Conservation (phyloP, 1,284 basidiomycete genomes). For the Golubevia sp. region DNA sequence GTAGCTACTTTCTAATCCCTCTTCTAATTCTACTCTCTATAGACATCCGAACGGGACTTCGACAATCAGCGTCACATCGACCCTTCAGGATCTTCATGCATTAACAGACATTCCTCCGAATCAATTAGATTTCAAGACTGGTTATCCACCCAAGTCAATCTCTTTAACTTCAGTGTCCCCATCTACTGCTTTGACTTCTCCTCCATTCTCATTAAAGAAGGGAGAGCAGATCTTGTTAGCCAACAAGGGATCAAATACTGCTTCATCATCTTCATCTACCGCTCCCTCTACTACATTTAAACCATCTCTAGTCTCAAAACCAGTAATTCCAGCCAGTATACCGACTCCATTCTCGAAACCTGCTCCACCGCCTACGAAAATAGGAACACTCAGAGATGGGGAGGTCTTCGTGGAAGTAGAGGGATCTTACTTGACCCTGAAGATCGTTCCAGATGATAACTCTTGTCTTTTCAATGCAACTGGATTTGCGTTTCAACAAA, state of each 20-base stretch:
- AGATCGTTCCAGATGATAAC: constrained; percentile 43
- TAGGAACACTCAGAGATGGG: neutral
- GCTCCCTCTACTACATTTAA: constrained; percentile 12
- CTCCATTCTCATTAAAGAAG: constrained; percentile 10
- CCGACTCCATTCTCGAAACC: neutral
- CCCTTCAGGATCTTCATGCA: no score
- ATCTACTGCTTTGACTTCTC: constrained; percentile 5
- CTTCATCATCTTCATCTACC: constrained; percentile 1
- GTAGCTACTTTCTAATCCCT: no score
- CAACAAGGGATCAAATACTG: constrained; percentile 1
- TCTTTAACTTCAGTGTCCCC: neutral
- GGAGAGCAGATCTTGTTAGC: constrained; percentile 30
- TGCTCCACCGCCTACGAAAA: neutral
- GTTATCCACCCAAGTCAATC: constrained; percentile 24
- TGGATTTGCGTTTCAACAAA: constrained; percentile 16
- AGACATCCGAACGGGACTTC: no score
- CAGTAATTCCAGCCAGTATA: neutral
- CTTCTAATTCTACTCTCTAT: no score
- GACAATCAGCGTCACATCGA: no score
- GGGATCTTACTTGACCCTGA: constrained; percentile 14
- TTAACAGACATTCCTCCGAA: neutral
- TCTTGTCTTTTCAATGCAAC: constrained; percentile 39
- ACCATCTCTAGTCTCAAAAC: constrained; percentile 1
- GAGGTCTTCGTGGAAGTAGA: constrained; percentile 1
- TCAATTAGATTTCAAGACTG: constrained; percentile 10